Percentiles rank a stretch among this genome's conserved stretches.
phyloP scores from a whole-genome alignment of 2,329 filamentous ascomycete genomes.

The Verticillium tricorpus region DNA sequence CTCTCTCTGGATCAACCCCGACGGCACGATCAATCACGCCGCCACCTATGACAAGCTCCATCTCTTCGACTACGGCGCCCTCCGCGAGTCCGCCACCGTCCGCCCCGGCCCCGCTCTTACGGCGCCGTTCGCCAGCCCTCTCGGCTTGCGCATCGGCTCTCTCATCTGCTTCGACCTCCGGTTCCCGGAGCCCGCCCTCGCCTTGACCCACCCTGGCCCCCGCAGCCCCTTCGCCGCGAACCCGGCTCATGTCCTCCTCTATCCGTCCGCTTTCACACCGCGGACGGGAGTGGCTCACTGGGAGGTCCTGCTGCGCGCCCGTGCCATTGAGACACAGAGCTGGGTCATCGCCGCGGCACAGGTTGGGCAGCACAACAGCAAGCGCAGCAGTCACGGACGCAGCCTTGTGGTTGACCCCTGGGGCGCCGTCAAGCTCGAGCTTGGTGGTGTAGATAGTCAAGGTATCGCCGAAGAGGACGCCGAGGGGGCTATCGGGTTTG shows the following conservation, averaged over 20 bases:
- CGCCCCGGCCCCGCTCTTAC: constrained; percentile 62
- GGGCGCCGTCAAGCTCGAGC: constrained; percentile 68
- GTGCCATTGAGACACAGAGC: constrained; percentile 84
- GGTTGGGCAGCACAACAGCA: constrained; percentile 67
- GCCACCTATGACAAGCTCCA: constrained; percentile 80
- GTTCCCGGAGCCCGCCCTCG: constrained; percentile 71
- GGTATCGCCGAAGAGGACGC: constrained; percentile 35
- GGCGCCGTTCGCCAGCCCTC: constrained; percentile 64
- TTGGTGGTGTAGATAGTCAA: constrained; percentile 45
- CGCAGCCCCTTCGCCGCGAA: constrained; percentile 19
- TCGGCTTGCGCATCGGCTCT: constrained; percentile 68
- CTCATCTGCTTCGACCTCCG: constrained; percentile 90
- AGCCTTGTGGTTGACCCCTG: constrained; percentile 84
- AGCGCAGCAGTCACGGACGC: constrained; percentile 77
- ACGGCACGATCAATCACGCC: constrained; percentile 35
- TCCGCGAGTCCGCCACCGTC: constrained; percentile 53
- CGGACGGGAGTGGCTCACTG: constrained; percentile 83
- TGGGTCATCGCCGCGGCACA: constrained; percentile 88
- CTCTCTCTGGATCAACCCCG: constrained; percentile 44
- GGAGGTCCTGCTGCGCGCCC: constrained; percentile 70
- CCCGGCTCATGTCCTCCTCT: constrained; percentile 71
- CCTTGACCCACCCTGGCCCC: constrained; percentile 46
- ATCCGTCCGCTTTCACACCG: constrained; percentile 87
- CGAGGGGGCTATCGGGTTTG: constrained; percentile 46
- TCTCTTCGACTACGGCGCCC: constrained; percentile 68